Conservation (phyloP, 106 monocot species). For the Hemerocallis citrina region DNA sequence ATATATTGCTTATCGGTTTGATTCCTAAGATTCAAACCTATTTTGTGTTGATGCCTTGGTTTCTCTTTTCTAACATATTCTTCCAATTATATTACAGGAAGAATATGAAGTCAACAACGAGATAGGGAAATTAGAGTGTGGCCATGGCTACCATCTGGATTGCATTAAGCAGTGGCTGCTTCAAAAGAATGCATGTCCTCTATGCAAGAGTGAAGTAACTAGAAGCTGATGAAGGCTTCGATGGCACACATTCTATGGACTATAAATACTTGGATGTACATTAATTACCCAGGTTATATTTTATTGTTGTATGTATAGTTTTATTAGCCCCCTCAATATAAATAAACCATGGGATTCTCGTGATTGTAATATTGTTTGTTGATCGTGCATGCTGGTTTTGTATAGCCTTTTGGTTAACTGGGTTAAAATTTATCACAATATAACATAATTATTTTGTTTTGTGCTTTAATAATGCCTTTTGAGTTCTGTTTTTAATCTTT, state of each 20-base stretch:
- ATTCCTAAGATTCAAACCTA: no score
- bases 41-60: no score
- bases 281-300: not conserved
- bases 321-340: not conserved
- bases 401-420: not conserved
- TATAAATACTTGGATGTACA: not conserved
- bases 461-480: no score
- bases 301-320: not conserved
- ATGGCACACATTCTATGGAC: not conserved
- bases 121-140: constrained; percentile 68
- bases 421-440: no score
- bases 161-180: constrained; percentile 96
- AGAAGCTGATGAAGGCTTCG: constrained; percentile 19
- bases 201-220: constrained; percentile 71
- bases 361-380: constrained; percentile 3
- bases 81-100: constrained; percentile 42
- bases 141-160: constrained; percentile 65
- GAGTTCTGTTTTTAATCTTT: no score
- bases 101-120: constrained; percentile 82
- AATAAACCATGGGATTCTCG: constrained; percentile 6
- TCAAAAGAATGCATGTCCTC: constrained; percentile 88
- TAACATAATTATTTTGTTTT: no score
- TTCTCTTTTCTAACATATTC: not conserved
- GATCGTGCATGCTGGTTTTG: not conserved
- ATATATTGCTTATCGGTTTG: no score